Evolutionary conservation across 371 early-diverging fungal species (phyloP).

Genomic region (Mortierella sp.): DNA sequence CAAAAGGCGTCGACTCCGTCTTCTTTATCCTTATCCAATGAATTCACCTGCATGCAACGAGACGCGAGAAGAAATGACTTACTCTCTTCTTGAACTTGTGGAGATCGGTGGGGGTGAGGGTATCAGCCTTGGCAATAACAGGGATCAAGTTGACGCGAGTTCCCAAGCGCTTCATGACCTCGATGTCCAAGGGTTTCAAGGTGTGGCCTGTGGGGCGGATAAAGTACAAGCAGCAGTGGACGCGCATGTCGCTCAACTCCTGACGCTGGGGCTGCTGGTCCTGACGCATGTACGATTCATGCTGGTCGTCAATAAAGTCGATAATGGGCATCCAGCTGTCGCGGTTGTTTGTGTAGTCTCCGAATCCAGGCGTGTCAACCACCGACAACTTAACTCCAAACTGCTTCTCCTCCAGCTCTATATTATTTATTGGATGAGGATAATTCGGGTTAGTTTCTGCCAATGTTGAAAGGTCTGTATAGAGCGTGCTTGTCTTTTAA

Average conservation of each 20-base stretch:
- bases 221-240: constrained; percentile 92
- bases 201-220: constrained; percentile 92
- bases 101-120: constrained; percentile 87
- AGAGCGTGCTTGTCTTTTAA: neutral
- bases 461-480: neutral
- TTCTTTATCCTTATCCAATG: too few species aligned
- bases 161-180: constrained; percentile 90
- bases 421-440: neutral
- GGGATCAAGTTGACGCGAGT: constrained; percentile 93
- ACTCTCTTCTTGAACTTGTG: constrained; percentile 87
- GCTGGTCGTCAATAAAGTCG: constrained; percentile 97
- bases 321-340: constrained; percentile 97
- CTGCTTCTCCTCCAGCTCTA: constrained; percentile 96
- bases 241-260: constrained; percentile 90
- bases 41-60: too few species aligned
- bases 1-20: too few species aligned
- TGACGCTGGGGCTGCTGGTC: constrained; percentile 84
- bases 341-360: constrained; percentile 92
- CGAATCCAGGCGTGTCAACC: constrained; percentile 94
- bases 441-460: neutral
- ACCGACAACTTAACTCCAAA: constrained; percentile 94
- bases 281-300: constrained; percentile 92
- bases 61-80: constrained; percentile 17
- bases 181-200: constrained; percentile 87
- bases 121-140: constrained; percentile 96